phyloP scores from a whole-genome alignment of 2,329 filamentous ascomycete species.

The Ploettnerulaceae sp. region DNA sequence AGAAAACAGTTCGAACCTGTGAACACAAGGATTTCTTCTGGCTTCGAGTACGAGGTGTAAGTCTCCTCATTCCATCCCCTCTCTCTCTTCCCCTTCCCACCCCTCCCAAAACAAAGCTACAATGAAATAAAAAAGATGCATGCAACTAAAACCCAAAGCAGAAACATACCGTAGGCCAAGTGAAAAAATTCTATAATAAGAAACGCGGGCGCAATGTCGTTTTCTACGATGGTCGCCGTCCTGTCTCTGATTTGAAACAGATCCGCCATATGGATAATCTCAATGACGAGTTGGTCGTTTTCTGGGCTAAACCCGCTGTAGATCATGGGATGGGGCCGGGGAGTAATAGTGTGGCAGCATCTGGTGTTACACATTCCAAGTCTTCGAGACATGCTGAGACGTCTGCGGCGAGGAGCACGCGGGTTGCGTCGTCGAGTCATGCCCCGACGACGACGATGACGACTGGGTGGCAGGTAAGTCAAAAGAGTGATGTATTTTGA shows the following conservation, averaged over 20 bases:
- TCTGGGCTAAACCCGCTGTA: constrained; percentile 20
- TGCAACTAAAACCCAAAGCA: too few species aligned
- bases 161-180: constrained; percentile 13
- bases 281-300: constrained; percentile 6
- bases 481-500: too few species aligned
- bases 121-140: neutral
- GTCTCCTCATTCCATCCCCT: too few species aligned
- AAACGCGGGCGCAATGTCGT: neutral
- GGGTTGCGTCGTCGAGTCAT: too few species aligned
- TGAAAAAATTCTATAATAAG: constrained; percentile 4
- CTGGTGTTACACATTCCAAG: neutral
- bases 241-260: constrained; percentile 1
- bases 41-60: constrained; percentile 12
- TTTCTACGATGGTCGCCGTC: neutral
- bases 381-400: neutral
- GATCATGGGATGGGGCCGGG: neutral
- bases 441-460: too few species aligned
- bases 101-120: neutral
- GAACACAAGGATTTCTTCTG: constrained; percentile 14
- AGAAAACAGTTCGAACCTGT: constrained; percentile 6
- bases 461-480: too few species aligned
- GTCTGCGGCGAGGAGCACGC: neutral
- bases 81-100: too few species aligned
- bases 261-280: constrained; percentile 5
- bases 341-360: too few species aligned